Percentiles rank a stretch among this genome's conserved stretches.
Evolutionary conservation across 305 asterid genomes (phyloP).

Genomic region (Striga hermonthica): DNA sequence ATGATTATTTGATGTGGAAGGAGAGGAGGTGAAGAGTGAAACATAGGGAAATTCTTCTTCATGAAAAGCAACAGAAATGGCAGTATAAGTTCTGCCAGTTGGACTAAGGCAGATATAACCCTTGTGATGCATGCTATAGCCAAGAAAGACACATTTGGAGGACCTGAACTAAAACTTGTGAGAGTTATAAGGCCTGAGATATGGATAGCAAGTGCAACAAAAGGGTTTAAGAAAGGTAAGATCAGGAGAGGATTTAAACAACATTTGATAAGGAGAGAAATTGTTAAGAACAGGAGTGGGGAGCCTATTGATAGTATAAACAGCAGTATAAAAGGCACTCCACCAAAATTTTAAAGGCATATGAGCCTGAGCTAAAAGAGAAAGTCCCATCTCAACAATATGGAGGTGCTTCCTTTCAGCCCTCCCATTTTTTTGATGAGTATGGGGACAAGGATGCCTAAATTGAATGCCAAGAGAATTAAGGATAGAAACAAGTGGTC

Average conservation of each 20-base stretch:
- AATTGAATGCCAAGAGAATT: too few species aligned
- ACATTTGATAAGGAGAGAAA: neutral
- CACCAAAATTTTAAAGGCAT: neutral
- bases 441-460: too few species aligned
- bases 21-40: too few species aligned
- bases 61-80: neutral
- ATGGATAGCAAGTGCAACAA: neutral
- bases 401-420: too few species aligned
- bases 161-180: neutral
- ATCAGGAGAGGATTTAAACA: neutral
- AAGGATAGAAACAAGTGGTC: too few species aligned
- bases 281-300: neutral
- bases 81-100: neutral
- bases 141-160: neutral
- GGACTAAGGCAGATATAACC: neutral
- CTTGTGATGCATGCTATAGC: neutral
- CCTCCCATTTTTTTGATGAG: too few species aligned
- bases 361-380: neutral
- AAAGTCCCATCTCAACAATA: neutral
- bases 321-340: neutral
- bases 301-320: neutral
- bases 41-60: neutral
- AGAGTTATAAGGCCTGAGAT: neutral
- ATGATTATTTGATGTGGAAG: neutral
- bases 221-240: neutral